phyloP scores from a whole-genome alignment of 176 grass and related monocot genomes.

The Secale cereale region DNA sequence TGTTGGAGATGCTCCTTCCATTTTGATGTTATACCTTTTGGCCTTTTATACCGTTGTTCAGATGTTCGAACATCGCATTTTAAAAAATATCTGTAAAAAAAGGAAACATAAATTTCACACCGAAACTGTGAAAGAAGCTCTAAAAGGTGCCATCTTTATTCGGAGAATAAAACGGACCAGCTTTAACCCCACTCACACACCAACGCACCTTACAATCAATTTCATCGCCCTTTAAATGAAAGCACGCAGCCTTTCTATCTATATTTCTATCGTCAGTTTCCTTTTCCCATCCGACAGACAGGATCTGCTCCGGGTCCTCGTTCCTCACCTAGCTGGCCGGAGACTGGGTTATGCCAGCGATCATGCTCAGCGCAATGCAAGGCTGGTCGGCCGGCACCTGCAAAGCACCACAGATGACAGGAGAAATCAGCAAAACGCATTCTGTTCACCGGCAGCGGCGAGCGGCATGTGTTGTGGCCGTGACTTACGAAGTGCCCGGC shows the following conservation, averaged over 20 bases:
- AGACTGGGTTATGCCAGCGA: constrained; percentile 55
- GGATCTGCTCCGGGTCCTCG: not conserved
- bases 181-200: not conserved
- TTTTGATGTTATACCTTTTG: too few species aligned
- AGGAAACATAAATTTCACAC: not conserved
- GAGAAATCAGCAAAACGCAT: not conserved
- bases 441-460: not conserved
- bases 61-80: not conserved
- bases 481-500: constrained; percentile 1
- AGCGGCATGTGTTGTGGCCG: not conserved
- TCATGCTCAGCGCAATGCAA: constrained; percentile 59
- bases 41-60: too few species aligned
- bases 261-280: not conserved
- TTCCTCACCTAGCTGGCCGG: constrained; percentile 26
- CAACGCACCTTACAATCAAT: not conserved
- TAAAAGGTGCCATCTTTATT: not conserved
- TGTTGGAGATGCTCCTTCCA: too few species aligned
- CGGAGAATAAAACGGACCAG: not conserved
- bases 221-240: not conserved
- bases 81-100: not conserved
- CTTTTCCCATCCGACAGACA: not conserved
- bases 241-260: not conserved
- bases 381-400: constrained; percentile 69
- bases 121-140: not conserved
- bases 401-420: not conserved